A percentile compares a stretch with the other conserved stretches of the same genome.
Conservation (phyloP, 2,329 filamentous ascomycete genomes). For the Dactylellina leptospora region DNA sequence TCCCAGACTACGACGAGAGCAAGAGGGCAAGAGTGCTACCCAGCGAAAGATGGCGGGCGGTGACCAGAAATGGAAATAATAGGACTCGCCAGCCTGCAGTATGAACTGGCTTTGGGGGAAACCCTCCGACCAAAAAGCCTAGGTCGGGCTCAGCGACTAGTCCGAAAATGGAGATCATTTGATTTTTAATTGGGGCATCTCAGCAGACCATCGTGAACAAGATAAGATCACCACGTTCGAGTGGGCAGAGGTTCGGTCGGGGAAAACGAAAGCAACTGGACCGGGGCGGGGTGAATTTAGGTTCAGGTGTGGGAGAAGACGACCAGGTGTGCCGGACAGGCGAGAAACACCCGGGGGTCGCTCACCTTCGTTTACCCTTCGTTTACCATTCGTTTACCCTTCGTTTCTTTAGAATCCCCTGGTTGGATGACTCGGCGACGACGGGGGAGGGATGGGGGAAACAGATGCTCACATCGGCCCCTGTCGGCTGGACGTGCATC, state of each 20-base stretch:
- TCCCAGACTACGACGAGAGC: constrained; percentile 7
- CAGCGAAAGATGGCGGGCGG: constrained; percentile 23
- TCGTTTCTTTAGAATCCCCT: too few relatives aligned
- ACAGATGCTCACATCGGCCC: not conserved
- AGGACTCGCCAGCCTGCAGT: constrained; percentile 22
- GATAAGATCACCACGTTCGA: constrained; percentile 31
- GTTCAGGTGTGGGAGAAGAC: not conserved
- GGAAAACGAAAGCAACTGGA: not conserved
- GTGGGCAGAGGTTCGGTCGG: not conserved
- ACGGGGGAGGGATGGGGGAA: not conserved
- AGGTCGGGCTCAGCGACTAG: constrained; percentile 3
- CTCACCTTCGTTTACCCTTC: too few relatives aligned
- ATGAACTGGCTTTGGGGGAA: constrained; percentile 22
- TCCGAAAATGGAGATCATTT: constrained; percentile 31
- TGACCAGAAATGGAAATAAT: constrained; percentile 49
- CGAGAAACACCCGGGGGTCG: not conserved
- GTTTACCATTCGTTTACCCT: too few relatives aligned
- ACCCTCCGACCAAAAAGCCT: constrained; percentile 2
- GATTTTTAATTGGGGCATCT: constrained; percentile 29
- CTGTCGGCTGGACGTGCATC: constrained; percentile 26
- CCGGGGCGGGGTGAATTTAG: too few relatives aligned
- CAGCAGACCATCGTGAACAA: constrained; percentile 4
- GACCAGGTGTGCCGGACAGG: not conserved
- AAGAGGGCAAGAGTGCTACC: not conserved
- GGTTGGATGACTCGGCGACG: not conserved